Base-by-base conservation (phyloP, 495 filamentous ascomycete genomes). In the Neurospora terricola region DNA sequence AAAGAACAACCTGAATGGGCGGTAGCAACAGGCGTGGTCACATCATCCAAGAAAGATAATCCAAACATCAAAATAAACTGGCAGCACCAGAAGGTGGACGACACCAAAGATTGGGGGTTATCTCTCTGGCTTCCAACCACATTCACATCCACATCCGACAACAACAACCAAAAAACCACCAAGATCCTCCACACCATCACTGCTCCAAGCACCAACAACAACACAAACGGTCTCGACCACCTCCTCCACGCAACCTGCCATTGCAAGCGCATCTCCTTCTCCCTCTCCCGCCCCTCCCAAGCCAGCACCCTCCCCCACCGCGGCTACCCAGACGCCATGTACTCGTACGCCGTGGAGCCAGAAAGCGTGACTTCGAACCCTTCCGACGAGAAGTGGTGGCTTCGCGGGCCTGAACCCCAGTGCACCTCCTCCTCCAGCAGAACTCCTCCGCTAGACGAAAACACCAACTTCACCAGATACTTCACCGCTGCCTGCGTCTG, bases 401-500 rank as follows among this genome's bases (percentile, higher is more conserved):
- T 82, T 16, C 77, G 80, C 8, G 75, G 75, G 18, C 79, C 68
- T 70, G 73, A 9, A 80, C 77, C 54, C 7, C 54, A 10, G 34
- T 42, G 59, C 34, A 42, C 11, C 71, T n/a, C 40, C 10, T 30
- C 74, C 73, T 73, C 74, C 18, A 69, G 21, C 38, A 71, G 40
- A 16, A 36, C 66, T 4, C 30, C 71, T 12, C 23, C 54, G n/a
- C 1, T 7, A 7, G 48, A 30, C 21, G 18, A 14, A 14, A 69
- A 37, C 1, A 18, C 40, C n/a, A 37, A 6, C 0, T 66, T 66
- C 14, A 27, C 75, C n/a, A 86, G 83, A 66, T 93, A 89, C 80
- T 81, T 91, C 3, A 87, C 89, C 10, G 90, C 90, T 5, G 86
- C 87, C n/a, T 93, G 91, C 77, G 84, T 85, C 0, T 93, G 91